phyloP scores from a whole-genome alignment of 176 grass and related monocot genomes.

The Thalia dealbata region DNA sequence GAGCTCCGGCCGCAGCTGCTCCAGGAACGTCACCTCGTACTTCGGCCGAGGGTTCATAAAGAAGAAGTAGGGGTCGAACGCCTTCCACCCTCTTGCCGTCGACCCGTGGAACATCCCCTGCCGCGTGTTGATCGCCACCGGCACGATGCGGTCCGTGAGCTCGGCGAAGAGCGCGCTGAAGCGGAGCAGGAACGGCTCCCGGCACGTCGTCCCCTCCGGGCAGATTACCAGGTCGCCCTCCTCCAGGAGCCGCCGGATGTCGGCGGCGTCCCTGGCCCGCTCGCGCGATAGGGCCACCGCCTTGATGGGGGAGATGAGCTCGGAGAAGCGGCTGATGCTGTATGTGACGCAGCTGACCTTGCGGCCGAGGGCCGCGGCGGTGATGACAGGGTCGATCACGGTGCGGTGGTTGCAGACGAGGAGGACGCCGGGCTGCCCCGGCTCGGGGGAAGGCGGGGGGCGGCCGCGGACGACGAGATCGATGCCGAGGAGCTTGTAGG shows the following conservation, averaged over 20 bases:
- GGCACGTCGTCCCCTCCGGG: conserved; percentile 95
- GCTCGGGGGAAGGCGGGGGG: conserved; percentile 67
- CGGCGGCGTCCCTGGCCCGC: conserved; percentile 68
- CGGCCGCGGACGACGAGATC: conserved; percentile 59
- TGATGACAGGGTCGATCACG: conserved; percentile 69
- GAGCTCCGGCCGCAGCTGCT: conserved; percentile 66
- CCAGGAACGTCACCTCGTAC: conserved; percentile 92
- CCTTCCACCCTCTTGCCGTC: conserved; percentile 68
- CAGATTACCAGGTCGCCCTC: conserved; percentile 92
- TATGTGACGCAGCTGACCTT: conserved; percentile 96
- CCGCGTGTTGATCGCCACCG: conserved; percentile 74
- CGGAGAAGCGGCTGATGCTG: conserved; percentile 94
- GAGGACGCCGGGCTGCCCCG: conserved; percentile 70
- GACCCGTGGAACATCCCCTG: conserved; percentile 89
- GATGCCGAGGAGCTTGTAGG: conserved; percentile 94
- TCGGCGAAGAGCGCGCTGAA: conserved; percentile 98
- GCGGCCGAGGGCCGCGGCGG: conserved; percentile 71
- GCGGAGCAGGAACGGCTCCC: conserved; percentile 76
- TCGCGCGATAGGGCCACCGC: conserved; percentile 70
- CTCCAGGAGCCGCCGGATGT: conserved; percentile 73
- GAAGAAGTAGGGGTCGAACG: conserved; percentile 89
- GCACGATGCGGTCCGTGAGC: conserved; percentile 92
- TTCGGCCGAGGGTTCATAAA: conserved; percentile 93
- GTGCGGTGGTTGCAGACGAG: conserved; percentile 98
- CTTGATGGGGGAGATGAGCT: conserved; percentile 94